Evolutionary conservation across 2,329 filamentous ascomycete genomes (phyloP).

Genomic region (Metarhizium sp.): DNA sequence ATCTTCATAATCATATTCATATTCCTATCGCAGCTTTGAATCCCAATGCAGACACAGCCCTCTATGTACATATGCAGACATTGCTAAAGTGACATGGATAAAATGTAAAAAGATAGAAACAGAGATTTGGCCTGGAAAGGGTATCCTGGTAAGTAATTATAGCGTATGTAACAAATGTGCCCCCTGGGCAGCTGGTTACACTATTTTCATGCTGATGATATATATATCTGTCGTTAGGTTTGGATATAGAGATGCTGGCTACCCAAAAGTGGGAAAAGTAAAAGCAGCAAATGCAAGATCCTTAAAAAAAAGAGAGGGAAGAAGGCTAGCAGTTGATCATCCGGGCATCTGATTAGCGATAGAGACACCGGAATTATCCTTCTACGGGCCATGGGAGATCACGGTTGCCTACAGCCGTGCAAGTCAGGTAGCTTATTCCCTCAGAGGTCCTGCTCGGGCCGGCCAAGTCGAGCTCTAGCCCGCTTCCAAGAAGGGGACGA

Average conservation of each 20-base stretch:
- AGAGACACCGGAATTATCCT: conserved; percentile 13
- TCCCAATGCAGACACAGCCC: conserved; percentile 1
- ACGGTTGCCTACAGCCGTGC: conserved; percentile 36
- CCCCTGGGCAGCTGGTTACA: background rate
- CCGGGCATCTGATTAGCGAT: background rate
- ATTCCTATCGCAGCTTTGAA: background rate
- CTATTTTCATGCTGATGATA: background rate
- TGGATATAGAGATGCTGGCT: background rate
- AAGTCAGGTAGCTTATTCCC: conserved; percentile 40
- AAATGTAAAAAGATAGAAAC: background rate
- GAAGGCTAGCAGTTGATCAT: background rate
- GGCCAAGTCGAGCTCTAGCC: conserved; percentile 66
- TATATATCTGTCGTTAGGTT: background rate
- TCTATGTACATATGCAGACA: conserved; percentile 5
- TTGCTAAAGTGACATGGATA: background rate
- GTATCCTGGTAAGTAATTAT: conserved; percentile 7
- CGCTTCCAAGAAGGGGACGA: conserved; percentile 76
- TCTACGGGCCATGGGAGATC: conserved; percentile 42
- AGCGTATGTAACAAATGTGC: background rate
- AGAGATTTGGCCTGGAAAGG: conserved; percentile 7
- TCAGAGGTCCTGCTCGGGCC: conserved; percentile 30
- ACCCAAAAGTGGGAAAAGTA: background rate
- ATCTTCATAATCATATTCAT: background rate
- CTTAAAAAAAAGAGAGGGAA: background rate
- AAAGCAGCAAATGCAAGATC: background rate